Evolutionary conservation across 495 filamentous ascomycete species (phyloP), one percentile per base, ranked within the genome.

Genomic region (Daldinia decipiens): DNA sequence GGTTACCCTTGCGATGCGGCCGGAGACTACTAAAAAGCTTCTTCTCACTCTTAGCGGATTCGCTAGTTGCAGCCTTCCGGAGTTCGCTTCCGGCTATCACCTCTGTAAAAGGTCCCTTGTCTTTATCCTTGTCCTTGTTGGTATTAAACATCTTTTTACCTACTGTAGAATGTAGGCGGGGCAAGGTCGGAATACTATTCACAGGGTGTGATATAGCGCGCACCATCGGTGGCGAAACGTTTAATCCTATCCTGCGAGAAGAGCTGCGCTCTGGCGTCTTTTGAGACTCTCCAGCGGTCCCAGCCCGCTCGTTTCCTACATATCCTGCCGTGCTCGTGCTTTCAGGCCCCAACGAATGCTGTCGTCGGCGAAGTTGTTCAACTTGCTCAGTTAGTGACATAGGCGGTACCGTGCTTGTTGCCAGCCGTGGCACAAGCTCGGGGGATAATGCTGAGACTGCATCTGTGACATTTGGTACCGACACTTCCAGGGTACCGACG

Each of bases 191-290:
- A 27, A 72, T 26, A 26, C 60, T 62, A 55, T 68, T 72, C 21
- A 67, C 79, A 17, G 93, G 92, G 59, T 94, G 91, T 19, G 92
- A 90, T 53, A 92, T 85, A 21, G 92, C 86, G 39, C 93, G 89
- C 52, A 86, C 73, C 56, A 95, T 80, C 1, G 90, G 88, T 47
- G 91, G 90, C 40, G 90, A 90, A 21, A 85, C 82, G 45, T 83
- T 77, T 60, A 70, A 65, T 65, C 81, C 75, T 56, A 74, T 73
- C 70, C 80, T 78, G 67, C 84, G 78, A 59, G 81, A 77, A 73
- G 79, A 19, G 54, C 79, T 63, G 8, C 84, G 83, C 21, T 87
- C 84, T 4, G 74, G 31, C 40, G 47, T 54, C 11, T 70, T 74
- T 12, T 69, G 68, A 7, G 66, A 29, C 1, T 31, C 62, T 27